Conservation (phyloP, 129 eudicot species). For the Flaveria brownii region DNA sequence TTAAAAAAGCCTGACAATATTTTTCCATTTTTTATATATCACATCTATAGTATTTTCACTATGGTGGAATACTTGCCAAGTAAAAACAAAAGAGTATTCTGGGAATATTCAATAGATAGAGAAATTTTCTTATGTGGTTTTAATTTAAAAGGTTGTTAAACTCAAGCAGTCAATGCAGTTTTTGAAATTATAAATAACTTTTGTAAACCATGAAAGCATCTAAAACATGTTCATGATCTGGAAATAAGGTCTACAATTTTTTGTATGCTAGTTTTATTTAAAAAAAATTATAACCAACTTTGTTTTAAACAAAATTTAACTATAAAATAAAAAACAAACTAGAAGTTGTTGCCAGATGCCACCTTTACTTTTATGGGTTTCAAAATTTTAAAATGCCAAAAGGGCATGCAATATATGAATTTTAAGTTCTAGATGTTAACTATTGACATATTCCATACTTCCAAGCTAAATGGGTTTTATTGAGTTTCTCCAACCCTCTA, state of each 20-base stretch:
- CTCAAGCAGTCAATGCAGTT: background rate
- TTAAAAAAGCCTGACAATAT: slow-evolving; percentile 11
- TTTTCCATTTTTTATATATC: background rate
- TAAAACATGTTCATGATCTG: background rate
- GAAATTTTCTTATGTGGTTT: background rate
- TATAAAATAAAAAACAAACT: background rate
- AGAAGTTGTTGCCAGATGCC: background rate
- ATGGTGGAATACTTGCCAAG: slow-evolving; percentile 7
- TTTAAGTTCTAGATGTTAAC: slow-evolving; percentile 3
- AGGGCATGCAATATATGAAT: background rate
- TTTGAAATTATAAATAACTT: slow-evolving; percentile 7
- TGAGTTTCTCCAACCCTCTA: background rate
- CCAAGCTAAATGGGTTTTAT: background rate
- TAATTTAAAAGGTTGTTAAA: background rate
- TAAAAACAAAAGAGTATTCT: slow-evolving; percentile 2
- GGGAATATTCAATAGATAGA: background rate
- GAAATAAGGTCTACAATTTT: background rate
- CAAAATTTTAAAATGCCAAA: background rate
- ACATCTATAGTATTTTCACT: slow-evolving; percentile 4
- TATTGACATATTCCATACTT: background rate
- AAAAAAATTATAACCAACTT: background rate
- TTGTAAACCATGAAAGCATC: slow-evolving; percentile 1
- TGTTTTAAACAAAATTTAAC: background rate
- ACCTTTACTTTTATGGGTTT: slow-evolving; percentile 22
- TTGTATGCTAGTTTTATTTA: slow-evolving; percentile 15